Evolutionary conservation across 176 grass and related monocot species (phyloP).

Genomic region (Lolium perenne): DNA sequence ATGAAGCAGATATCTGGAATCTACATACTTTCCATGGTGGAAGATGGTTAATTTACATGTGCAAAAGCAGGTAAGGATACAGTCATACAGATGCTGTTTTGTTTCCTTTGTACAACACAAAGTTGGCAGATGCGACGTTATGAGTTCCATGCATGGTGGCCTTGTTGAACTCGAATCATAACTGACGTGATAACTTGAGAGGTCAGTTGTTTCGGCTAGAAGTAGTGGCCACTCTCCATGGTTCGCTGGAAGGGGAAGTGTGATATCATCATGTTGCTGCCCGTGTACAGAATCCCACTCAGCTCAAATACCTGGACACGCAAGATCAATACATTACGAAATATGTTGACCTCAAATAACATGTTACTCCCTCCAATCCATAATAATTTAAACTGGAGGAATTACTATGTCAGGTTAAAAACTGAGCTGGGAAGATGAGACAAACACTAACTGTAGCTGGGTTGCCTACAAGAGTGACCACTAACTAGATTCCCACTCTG

Average conservation of each 20-base stretch:
- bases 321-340: slow-evolving; percentile 18
- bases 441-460: background rate
- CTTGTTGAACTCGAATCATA: slow-evolving; percentile 18
- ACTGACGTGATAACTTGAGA: slow-evolving; percentile 19
- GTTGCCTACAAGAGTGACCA: background rate
- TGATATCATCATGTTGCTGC: slow-evolving; percentile 13
- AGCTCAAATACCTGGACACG: slow-evolving; percentile 51
- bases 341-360: background rate
- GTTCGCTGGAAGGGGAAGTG: slow-evolving; percentile 36
- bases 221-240: slow-evolving; percentile 34
- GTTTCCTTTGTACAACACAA: background rate
- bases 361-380: background rate
- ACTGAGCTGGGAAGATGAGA: background rate
- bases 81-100: background rate
- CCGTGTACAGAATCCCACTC: slow-evolving; percentile 36
- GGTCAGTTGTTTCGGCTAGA: slow-evolving; percentile 22
- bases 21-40: background rate
- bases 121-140: background rate
- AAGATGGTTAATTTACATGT: slow-evolving; percentile 32
- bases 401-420: background rate
- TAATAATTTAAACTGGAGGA: too few species aligned
- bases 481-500: background rate
- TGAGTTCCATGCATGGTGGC: background rate
- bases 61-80: background rate
- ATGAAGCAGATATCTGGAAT: background rate